phyloP scores from a whole-genome alignment of 768 basidiomycete species.

The Termitomyces sp. region DNA sequence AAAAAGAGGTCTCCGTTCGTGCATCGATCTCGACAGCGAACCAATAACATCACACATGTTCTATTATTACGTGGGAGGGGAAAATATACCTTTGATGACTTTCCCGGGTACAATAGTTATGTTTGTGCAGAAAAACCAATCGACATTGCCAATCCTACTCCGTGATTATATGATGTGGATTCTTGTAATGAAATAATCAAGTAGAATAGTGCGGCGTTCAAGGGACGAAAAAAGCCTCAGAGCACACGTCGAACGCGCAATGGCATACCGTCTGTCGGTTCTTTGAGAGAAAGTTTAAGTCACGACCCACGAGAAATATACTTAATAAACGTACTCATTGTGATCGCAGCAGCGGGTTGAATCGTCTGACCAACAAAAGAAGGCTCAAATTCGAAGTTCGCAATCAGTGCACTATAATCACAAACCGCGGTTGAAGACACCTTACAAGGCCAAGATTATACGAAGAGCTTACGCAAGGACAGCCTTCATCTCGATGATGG shows the following conservation, averaged over 20 bases:
- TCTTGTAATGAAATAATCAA: neutral
- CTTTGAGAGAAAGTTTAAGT: neutral
- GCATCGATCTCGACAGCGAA: too few relatives aligned
- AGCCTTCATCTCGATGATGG: conserved; percentile 38
- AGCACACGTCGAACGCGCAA: conserved; percentile 7
- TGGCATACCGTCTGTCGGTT: conserved; percentile 13
- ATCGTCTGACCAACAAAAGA: conserved; percentile 32
- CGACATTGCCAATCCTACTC: neutral
- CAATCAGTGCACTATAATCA: conserved; percentile 14
- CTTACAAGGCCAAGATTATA: conserved; percentile 9
- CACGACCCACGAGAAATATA: neutral
- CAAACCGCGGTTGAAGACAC: conserved; percentile 13
- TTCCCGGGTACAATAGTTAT: neutral
- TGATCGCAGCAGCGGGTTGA: conserved; percentile 37
- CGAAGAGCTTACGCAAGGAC: conserved; percentile 24
- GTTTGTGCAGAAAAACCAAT: neutral
- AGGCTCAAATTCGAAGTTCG: conserved; percentile 39
- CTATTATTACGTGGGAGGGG: too few relatives aligned
- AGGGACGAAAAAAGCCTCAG: neutral
- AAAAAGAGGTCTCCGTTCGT: too few relatives aligned
- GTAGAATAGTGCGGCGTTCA: neutral
- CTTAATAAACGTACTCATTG: conserved; percentile 33
- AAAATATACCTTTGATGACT: neutral
- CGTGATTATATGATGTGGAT: neutral
- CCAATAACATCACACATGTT: too few relatives aligned